A percentile compares a stretch with the other conserved stretches of the same genome.
These are phyloP conservation scores for Alternaria arborescens DNA, from an alignment of 2,329 filamentous ascomycete species.

Conservation along the genomic window DNA sequence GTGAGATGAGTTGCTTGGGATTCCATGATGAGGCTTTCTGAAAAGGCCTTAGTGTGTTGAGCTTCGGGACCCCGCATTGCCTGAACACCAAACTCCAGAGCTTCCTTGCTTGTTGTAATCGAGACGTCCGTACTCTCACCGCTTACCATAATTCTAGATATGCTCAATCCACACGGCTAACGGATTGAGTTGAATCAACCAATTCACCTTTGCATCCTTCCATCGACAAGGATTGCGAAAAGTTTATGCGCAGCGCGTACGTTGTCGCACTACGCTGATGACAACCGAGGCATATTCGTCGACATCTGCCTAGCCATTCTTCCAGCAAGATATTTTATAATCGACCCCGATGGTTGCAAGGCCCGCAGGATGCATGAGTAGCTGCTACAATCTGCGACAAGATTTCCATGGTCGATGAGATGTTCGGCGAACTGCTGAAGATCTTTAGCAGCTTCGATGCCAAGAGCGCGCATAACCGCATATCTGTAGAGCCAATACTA, in stretches of 20 bases:
- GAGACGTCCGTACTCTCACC: neutral
- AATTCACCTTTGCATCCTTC: neutral
- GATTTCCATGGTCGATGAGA: slow-evolving; percentile 1
- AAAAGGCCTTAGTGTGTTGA: neutral
- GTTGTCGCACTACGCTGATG: neutral
- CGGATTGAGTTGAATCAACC: neutral
- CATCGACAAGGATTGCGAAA: neutral
- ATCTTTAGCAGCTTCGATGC: slow-evolving; percentile 9
- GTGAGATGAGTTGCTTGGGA: neutral
- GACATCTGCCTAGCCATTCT: slow-evolving; percentile 1
- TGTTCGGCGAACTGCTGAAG: slow-evolving; percentile 9
- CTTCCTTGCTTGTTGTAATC: slow-evolving; percentile 2
- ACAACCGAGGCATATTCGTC: neutral
- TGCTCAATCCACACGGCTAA: neutral
- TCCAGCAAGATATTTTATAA: neutral
- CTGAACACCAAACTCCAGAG: neutral
- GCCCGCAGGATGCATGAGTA: neutral
- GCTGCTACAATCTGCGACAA: neutral
- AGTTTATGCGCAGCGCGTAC: neutral
- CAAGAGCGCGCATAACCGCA: slow-evolving; percentile 11
- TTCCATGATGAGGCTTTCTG: neutral
- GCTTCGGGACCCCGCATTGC: slow-evolving; percentile 5
- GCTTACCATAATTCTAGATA: neutral
- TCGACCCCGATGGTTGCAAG: neutral
- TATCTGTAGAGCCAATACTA: slow-evolving; percentile 21